These are phyloP conservation scores for Albugo candida DNA, from an alignment of 352 stramenopile species.

Conservation along the genomic window DNA sequence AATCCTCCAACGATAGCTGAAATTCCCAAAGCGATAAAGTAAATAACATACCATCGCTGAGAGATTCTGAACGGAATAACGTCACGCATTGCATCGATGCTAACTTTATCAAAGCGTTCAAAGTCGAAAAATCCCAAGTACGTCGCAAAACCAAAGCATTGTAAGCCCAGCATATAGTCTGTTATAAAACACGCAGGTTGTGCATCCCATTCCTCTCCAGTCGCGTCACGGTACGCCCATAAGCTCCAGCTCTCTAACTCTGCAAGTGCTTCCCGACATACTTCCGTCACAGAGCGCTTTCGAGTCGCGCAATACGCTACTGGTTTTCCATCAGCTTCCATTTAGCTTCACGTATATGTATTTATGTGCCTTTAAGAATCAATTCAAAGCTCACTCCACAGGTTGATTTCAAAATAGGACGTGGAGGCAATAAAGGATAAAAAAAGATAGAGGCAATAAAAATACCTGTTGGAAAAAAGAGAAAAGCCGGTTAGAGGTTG, in stretches of 20 bases:
- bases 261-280: conserved; percentile 20
- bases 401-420: no score
- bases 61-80: background rate
- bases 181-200: conserved; percentile 78
- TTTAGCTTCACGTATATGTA: no score
- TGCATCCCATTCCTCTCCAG: conserved; percentile 67
- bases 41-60: conserved; percentile 54
- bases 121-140: conserved; percentile 58
- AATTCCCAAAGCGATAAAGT: conserved; percentile 70
- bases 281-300: no score
- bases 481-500: no score
- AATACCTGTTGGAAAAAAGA: no score
- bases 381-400: no score
- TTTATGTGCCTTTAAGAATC: no score
- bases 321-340: no score
- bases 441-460: no score
- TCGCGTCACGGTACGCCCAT: conserved; percentile 53
- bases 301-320: no score
- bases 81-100: background rate
- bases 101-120: conserved; percentile 10
- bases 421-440: no score
- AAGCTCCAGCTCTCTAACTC: conserved; percentile 64
- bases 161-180: conserved; percentile 63
- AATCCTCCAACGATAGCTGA: conserved; percentile 53
- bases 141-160: conserved; percentile 64